Base-by-base conservation (phyloP, 352 stramenopile species). In the Pythium aquatile region DNA sequence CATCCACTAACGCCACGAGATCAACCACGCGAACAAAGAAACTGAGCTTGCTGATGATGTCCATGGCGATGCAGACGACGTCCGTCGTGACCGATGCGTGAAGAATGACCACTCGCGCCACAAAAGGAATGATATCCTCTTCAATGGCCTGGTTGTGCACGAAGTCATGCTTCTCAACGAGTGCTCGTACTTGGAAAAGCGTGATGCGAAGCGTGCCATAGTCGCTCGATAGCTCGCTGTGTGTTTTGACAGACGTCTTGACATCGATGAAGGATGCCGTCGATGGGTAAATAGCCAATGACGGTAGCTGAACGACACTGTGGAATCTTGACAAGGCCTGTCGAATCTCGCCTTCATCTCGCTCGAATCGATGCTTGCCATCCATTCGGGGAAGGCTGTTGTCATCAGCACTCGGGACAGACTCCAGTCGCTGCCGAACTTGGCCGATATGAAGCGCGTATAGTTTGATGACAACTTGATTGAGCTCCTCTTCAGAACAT, bases 381-480 rank as follows among this genome's bases (percentile, higher is more conserved):
- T 13, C 26, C 11, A 26, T 24, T 9, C 3, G 5, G 3, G 26
- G 1, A 1, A 30, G 35, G 5, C 16, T 11, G 5, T 24, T 26
- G 20, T 33, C 39, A 20, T 6, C 47, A 6, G 20, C 20, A 24
- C 20, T 24, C 20, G 24, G 5, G 26, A 26, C 14, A 2, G 51
- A 26, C 24, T 17, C 14, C 1, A 26, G 26, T 14, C 53, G 35
- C n/a, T 59, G 20, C 17, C 9, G 9, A 2, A 49, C 35, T 28
- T 63, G 46, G 9, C 20, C 13, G 5, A 46, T 35, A 6, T 66
- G 65, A 4, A 72, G 11, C n/a, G 3, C 13, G 30, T 77, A 78
- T 4, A 82, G 46, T 39, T 74, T 69, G n/a, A 60, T 51, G 16
- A 78, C 55, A 26, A 71, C 58, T 24, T 63, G 46, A 4, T 68